phyloP scores from a whole-genome alignment of 345 rosid species.

The Camelina hispida region DNA sequence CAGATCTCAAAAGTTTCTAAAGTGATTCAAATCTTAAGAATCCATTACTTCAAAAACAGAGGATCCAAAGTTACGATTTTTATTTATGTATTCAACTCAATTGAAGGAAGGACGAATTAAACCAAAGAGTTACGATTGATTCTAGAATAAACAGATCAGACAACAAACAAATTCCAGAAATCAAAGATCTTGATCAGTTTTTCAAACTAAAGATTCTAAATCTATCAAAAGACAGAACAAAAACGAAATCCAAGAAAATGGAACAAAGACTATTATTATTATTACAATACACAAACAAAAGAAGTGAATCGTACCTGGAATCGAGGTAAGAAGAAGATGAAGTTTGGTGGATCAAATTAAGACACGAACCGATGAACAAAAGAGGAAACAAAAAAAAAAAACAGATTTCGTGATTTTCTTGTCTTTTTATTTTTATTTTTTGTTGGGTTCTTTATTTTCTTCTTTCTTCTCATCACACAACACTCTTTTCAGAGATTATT shows the following conservation, averaged over 20 bases:
- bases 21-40: neutral
- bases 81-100: neutral
- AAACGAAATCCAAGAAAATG: neutral
- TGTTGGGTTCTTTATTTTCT: neutral
- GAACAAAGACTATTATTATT: neutral
- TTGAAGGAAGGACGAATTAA: neutral
- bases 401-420: slow-evolving; percentile 21
- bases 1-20: neutral
- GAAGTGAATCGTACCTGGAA: slow-evolving; percentile 14
- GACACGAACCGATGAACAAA: neutral
- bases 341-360: slow-evolving; percentile 18
- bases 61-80: neutral
- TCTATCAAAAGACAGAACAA: neutral
- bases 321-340: slow-evolving; percentile 25
- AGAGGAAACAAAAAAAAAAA: neutral
- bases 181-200: slow-evolving; percentile 14
- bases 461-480: neutral
- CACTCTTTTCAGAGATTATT: neutral
- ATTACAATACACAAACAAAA: neutral
- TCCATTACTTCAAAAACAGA: slow-evolving; percentile 2
- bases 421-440: neutral
- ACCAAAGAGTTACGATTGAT: neutral
- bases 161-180: neutral
- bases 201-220: slow-evolving; percentile 1
- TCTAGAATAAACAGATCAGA: slow-evolving; percentile 18